phyloP scores from a whole-genome alignment of 495 filamentous ascomycete species.

The Penicillium waksmanii region DNA sequence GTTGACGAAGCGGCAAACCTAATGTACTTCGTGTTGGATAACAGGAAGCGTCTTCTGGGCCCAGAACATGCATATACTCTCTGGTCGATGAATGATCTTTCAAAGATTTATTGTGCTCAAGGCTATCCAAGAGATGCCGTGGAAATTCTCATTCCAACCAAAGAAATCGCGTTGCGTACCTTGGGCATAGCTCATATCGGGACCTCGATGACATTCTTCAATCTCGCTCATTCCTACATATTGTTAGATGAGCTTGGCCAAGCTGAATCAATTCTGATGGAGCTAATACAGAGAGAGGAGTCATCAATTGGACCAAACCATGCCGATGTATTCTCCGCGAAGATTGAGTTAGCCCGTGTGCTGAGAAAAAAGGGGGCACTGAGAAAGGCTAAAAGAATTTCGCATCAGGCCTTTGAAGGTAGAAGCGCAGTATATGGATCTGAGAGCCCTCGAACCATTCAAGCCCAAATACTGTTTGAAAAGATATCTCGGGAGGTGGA shows the following conservation, averaged over 20 bases:
- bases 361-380: constrained; percentile 10
- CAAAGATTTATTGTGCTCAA: constrained; percentile 34
- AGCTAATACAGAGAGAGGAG: constrained; percentile 3
- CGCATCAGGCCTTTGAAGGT: constrained; percentile 7
- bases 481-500: background rate
- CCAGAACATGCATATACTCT: constrained; percentile 39
- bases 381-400: constrained; percentile 4
- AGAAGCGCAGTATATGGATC: constrained; percentile 1
- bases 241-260: constrained; percentile 3
- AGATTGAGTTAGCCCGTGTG: constrained; percentile 8
- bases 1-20: constrained; percentile 25
- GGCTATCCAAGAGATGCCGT: constrained; percentile 27
- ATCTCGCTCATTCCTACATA: constrained; percentile 7
- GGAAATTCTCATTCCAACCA: constrained; percentile 21
- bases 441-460: constrained; percentile 12
- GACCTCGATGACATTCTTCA: constrained; percentile 13
- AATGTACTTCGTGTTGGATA: constrained; percentile 24
- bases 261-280: constrained; percentile 12
- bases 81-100: constrained; percentile 39
- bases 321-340: constrained; percentile 11
- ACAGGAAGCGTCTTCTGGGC: constrained; percentile 31
- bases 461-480: background rate
- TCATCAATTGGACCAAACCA: constrained; percentile 8
- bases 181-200: constrained; percentile 12
- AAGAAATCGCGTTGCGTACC: constrained; percentile 11